Percentiles rank a stretch among this genome's conserved stretches.
These are phyloP conservation scores for Geotrichum histeridarum DNA, from an alignment of 1,139 yeast genomes.

Conservation along the genomic window DNA sequence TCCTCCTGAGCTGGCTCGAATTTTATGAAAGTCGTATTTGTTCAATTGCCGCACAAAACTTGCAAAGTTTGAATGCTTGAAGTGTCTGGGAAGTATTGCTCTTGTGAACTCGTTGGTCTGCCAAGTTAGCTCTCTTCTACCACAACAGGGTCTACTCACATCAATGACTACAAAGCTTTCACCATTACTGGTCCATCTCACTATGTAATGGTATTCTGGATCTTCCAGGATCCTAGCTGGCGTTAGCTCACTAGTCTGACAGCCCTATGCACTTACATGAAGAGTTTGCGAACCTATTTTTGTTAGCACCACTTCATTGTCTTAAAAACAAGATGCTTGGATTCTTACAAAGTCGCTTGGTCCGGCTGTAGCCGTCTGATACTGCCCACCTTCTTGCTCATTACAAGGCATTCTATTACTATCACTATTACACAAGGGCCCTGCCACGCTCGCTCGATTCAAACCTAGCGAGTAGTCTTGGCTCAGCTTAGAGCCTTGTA, in stretches of 20 bases:
- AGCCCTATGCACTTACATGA: constrained; percentile 21
- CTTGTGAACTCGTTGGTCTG: constrained; percentile 78
- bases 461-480: too few species aligned
- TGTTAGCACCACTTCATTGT: not conserved
- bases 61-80: constrained; percentile 90
- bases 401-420: not conserved
- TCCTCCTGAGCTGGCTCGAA: constrained; percentile 48
- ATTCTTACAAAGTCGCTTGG: constrained; percentile 26
- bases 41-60: constrained; percentile 90
- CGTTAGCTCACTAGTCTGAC: not conserved
- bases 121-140: not conserved
- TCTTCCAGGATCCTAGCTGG: constrained; percentile 74
- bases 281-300: constrained; percentile 26
- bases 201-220: constrained; percentile 64
- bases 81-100: constrained; percentile 78
- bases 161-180: constrained; percentile 85
- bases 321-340: not conserved
- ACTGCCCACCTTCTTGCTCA: not conserved
- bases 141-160: constrained; percentile 25
- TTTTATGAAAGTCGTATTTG: constrained; percentile 95
- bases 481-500: too few species aligned
- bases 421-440: not conserved
- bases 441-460: too few species aligned
- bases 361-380: constrained; percentile 3
- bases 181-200: constrained; percentile 77